A percentile compares a stretch with the other conserved stretches of the same genome.
Evolutionary conservation across 441 rosid species (phyloP).

Genomic region (Gossypium gossypioides): DNA sequence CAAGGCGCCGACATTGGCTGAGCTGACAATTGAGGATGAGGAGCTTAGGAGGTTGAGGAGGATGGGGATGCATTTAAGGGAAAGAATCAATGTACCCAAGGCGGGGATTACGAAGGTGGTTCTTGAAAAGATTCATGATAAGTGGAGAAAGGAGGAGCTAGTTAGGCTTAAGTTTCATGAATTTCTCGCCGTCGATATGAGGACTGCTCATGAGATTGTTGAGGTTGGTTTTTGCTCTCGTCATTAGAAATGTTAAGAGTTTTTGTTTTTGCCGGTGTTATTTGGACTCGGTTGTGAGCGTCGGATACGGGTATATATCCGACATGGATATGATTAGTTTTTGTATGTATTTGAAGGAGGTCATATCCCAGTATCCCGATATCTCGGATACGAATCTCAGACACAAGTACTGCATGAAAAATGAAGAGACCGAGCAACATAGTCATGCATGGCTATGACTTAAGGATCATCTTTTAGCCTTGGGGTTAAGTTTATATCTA

Average conservation of each 20-base stretch:
- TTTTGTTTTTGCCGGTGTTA: neutral
- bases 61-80: constrained; percentile 64
- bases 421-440: no score
- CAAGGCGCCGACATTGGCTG: constrained; percentile 62
- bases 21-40: constrained; percentile 75
- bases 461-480: no score
- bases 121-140: constrained; percentile 76
- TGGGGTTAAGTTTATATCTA: no score
- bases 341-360: no score
- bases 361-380: no score
- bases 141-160: constrained; percentile 88
- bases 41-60: constrained; percentile 77
- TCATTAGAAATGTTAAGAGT: neutral
- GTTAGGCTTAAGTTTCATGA: constrained; percentile 94
- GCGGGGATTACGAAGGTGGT: constrained; percentile 85
- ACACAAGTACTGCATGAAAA: no score
- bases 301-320: no score
- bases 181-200: constrained; percentile 81
- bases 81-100: constrained; percentile 71
- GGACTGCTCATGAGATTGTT: constrained; percentile 79
- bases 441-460: no score
- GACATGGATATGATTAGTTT: no score
- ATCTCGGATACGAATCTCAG: no score
- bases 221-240: constrained; percentile 47
- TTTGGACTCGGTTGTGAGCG: no score